phyloP scores from a whole-genome alignment of 352 stramenopile genomes.

The Pelagophyceae sp. region DNA sequence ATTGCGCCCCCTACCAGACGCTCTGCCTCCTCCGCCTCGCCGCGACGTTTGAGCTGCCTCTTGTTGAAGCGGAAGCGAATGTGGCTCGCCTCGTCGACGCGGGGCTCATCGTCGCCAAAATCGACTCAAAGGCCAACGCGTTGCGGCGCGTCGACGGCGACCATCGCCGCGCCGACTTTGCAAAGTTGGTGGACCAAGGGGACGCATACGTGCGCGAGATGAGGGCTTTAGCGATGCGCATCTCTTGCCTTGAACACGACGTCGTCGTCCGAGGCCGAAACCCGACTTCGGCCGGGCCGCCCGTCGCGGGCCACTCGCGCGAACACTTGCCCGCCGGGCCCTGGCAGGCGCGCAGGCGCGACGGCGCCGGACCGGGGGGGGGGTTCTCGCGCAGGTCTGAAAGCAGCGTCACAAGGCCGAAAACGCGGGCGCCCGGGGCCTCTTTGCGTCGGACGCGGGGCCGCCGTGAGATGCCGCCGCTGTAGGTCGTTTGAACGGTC shows the following conservation, averaged over 20 bases:
- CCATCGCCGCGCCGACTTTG: neutral
- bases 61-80: neutral
- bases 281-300: no score
- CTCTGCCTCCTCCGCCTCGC: neutral
- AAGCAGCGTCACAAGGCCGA: no score
- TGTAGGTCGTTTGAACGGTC: no score
- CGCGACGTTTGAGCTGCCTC: neutral
- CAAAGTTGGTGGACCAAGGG: neutral
- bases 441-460: no score
- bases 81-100: neutral
- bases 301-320: no score
- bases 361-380: no score
- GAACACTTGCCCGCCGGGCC: no score
- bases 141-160: neutral
- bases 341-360: no score
- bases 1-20: neutral
- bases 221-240: neutral
- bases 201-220: neutral
- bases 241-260: slow-evolving; percentile 15
- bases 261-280: neutral
- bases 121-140: neutral
- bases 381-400: no score
- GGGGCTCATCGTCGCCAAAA: neutral
- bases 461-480: no score
- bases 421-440: no score